Percentiles rank a stretch among this genome's conserved stretches.
Conservation (phyloP, 1,139 yeast species). For the Saccharomyces pastorianus region DNA sequence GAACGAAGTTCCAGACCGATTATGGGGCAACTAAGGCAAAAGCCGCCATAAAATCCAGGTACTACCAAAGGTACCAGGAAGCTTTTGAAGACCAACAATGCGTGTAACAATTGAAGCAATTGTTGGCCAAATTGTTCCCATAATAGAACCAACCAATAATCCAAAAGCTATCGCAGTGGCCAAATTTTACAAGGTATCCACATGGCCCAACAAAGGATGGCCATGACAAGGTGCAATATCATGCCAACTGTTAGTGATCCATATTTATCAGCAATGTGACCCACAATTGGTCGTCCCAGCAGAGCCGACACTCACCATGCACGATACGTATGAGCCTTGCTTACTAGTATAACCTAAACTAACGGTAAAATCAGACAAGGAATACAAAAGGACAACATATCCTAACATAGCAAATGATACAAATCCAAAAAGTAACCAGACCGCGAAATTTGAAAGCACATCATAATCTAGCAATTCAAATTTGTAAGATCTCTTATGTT, state of each 20-base stretch:
- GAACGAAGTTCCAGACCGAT: slow-evolving; percentile 33
- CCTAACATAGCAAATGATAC: slow-evolving; percentile 45
- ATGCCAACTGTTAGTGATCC: slow-evolving; percentile 49
- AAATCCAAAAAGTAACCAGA: slow-evolving; percentile 44
- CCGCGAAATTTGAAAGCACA: slow-evolving; percentile 34
- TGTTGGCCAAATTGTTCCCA: slow-evolving; percentile 44
- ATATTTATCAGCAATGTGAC: slow-evolving; percentile 43
- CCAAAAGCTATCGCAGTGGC: slow-evolving; percentile 45
- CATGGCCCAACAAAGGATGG: slow-evolving; percentile 41
- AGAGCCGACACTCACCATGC: slow-evolving; percentile 56
- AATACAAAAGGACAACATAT: slow-evolving; percentile 51
- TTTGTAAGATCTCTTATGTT: slow-evolving; percentile 12
- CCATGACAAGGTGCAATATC: slow-evolving; percentile 29
- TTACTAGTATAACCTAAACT: slow-evolving; percentile 47
- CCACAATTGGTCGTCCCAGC: slow-evolving; percentile 56
- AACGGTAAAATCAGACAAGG: slow-evolving; percentile 51
- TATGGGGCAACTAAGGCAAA: slow-evolving; percentile 44
- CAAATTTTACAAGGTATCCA: slow-evolving; percentile 55
- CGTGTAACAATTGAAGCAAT: slow-evolving; percentile 34
- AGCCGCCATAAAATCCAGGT: slow-evolving; percentile 43
- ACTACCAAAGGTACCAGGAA: slow-evolving; percentile 43
- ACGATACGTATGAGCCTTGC: slow-evolving; percentile 54
- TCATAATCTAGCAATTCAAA: slow-evolving; percentile 22
- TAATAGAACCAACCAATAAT: slow-evolving; percentile 40
- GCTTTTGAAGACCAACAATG: slow-evolving; percentile 42